phyloP scores from a whole-genome alignment of 2,329 filamentous ascomycete genomes.

The Sclerotinia trifoliorum region DNA sequence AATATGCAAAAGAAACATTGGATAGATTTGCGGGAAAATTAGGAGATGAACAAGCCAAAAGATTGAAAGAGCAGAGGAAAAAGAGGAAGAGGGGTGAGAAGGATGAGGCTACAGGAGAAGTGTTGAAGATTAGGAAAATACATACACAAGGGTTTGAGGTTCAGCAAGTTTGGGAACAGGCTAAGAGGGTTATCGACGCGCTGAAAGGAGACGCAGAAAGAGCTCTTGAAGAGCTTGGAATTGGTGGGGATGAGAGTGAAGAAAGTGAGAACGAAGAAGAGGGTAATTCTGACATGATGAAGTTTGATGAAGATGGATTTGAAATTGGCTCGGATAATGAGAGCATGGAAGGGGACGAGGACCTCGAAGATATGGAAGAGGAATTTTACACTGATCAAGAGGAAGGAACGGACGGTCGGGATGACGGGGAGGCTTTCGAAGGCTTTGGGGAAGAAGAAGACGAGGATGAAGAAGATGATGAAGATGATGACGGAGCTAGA shows the following conservation, averaged over 20 bases:
- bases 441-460: constrained; percentile 38
- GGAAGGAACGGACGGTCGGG: constrained; percentile 38
- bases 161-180: constrained; percentile 92
- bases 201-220: constrained; percentile 54
- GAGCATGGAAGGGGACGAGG: constrained; percentile 39
- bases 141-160: constrained; percentile 85
- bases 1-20: constrained; percentile 75
- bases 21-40: constrained; percentile 75
- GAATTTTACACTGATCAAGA: constrained; percentile 39
- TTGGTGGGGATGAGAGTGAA: constrained; percentile 32
- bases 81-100: constrained; percentile 71
- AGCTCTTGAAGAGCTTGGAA: constrained; percentile 43
- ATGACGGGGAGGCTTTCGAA: constrained; percentile 39
- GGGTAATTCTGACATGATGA: constrained; percentile 39
- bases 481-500: constrained; percentile 50
- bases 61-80: constrained; percentile 64
- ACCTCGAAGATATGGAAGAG: constrained; percentile 41
- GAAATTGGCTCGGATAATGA: constrained; percentile 41
- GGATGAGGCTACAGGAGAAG: constrained; percentile 46
- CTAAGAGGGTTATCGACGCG: constrained; percentile 74
- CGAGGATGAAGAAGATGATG: constrained; percentile 48
- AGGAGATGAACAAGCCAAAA: constrained; percentile 67
- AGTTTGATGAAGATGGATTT: constrained; percentile 44
- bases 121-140: constrained; percentile 76
- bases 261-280: constrained; percentile 42